Percentiles rank a stretch among this genome's conserved stretches.
Evolutionary conservation across 495 filamentous ascomycete genomes (phyloP).

Genomic region (Hypoxylon crocopeplum): DNA sequence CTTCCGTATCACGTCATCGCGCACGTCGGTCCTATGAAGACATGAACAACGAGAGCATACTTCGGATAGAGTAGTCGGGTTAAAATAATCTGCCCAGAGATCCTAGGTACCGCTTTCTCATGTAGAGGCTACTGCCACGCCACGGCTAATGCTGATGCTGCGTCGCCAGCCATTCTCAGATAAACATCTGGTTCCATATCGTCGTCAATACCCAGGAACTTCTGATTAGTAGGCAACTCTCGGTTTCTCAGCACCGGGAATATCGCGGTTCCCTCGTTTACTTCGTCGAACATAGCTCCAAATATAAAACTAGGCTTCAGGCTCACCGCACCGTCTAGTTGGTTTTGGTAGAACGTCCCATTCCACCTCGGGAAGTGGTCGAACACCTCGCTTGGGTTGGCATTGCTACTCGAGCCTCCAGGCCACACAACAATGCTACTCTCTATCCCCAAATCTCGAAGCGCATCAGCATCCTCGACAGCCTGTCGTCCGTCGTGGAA

Average conservation of each 20-base stretch:
- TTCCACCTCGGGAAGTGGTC: conserved; percentile 42
- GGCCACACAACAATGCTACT: conserved; percentile 38
- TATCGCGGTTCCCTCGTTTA: conserved; percentile 40
- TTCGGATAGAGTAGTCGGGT: too few relatives aligned
- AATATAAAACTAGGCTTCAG: conserved; percentile 43
- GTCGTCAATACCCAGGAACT: conserved; percentile 43
- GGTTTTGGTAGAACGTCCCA: conserved; percentile 41
- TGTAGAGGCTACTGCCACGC: conserved; percentile 11
- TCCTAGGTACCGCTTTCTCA: too few relatives aligned
- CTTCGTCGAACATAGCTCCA: conserved; percentile 46
- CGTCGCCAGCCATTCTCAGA: conserved; percentile 32
- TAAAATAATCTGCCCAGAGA: too few relatives aligned
- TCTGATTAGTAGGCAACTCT: conserved; percentile 40
- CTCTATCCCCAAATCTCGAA: conserved; percentile 34
- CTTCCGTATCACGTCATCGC: too few relatives aligned
- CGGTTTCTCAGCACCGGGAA: conserved; percentile 28
- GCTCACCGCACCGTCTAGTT: conserved; percentile 36
- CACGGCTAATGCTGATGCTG: conserved; percentile 7
- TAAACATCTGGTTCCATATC: conserved; percentile 44
- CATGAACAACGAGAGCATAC: too few relatives aligned
- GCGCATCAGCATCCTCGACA: conserved; percentile 33
- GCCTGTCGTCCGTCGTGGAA: conserved; percentile 31
- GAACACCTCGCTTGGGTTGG: conserved; percentile 28
- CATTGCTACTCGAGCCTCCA: conserved; percentile 38
- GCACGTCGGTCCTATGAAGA: too few relatives aligned